Evolutionary conservation across 371 early-diverging fungal genomes (phyloP), one percentile per base, ranked within the genome.

Genomic region (Nematocida ironsii): DNA sequence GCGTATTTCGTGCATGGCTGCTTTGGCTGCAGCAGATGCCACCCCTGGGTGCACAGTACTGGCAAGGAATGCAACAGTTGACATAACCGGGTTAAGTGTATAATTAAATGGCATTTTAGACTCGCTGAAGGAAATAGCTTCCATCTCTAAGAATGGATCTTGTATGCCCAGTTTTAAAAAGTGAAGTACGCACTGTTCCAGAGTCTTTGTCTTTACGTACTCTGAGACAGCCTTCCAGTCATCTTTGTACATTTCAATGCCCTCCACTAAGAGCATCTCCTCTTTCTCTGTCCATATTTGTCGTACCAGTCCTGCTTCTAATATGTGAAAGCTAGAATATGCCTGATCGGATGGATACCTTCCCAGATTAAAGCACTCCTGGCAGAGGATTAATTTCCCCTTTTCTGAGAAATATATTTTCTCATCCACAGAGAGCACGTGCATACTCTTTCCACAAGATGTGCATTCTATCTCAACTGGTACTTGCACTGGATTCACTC

Each of bases 21-120:
- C 57, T 85, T 91, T 89, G 4, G 94, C 95, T 4, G 94, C 94
- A 3, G 92, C 92, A 0, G 90, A 88, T 0, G 94, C 96, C 1
- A 96, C 92, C 25, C 91, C 89, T 0, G 96, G 94, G 86, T 92
- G 91, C 4, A 98, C 95, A 7, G 92, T 90, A 11, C 92, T 90
- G 1, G 94, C 93, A 82, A 98, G 86, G 82, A 95, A 95, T 0
- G 96, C 93, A 6, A 95, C 91, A 0, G 96, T 90, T 9, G 93
- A 91, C 92, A 95, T 91, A 57, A 95, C 92, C 0, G 97, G 98
- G 84, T 97, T 97, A 66, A 94, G 94, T 0, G 93, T 92, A n/a
- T 91, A 91, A 54, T 90, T 91, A 66, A 85, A 94, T 90, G 0
- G 90, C 87, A 82, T 91, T 88, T 54, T 91, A 89, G 85, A 89